Evolutionary conservation across 2,329 filamentous ascomycete species (phyloP), one percentile per base, ranked within the genome.

Genomic region (Fusarium sp.): DNA sequence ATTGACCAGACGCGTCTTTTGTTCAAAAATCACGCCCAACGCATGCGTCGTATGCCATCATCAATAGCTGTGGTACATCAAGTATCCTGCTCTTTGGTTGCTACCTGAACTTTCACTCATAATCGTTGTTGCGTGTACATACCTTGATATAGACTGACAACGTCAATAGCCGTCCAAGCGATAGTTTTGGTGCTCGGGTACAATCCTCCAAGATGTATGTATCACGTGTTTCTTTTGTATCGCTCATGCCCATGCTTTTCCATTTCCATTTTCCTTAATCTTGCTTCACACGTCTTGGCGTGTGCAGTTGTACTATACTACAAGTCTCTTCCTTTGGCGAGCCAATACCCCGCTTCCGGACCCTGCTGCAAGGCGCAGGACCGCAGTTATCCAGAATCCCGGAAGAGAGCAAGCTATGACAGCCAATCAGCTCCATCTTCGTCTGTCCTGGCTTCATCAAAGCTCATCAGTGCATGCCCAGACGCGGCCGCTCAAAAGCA

Each of bases 31-130:
- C 24, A 34, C 40, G 47, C 60, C 49, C 42, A 58, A 52, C 53
- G 53, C 60, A 59, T 45, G 47, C 42, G 42, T 62, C 56, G 40
- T 25, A 65, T 30, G 29, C n/a, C 56, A 55, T 49, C 58, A 50
- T 32, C 40, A 38, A 59, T 58, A 53, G 52, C 61, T 49, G 52
- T 59, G 51, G 45, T 51, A 52, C 47, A 30, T 46, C 34, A 42
- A 54, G 49, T 62, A 59, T 43, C 30, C 59, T 61, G 54, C 43
- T 44, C 56, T 57, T 57, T 57, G 52, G 63, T 63, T 61, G 51
- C 68, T 72, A 76, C 70, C 76, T 74, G 75, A 71, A 77, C 72
- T 70, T 68, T 75, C 73, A 68, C 57, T 68, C 14, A 77, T 55
- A 61, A 43, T 40, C 66, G 55, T 68, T 69, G 25, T 63, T 44